These are phyloP conservation scores for Dysphania ambrosioides DNA, from an alignment of 148 eudicot species.

Conservation along the genomic window DNA sequence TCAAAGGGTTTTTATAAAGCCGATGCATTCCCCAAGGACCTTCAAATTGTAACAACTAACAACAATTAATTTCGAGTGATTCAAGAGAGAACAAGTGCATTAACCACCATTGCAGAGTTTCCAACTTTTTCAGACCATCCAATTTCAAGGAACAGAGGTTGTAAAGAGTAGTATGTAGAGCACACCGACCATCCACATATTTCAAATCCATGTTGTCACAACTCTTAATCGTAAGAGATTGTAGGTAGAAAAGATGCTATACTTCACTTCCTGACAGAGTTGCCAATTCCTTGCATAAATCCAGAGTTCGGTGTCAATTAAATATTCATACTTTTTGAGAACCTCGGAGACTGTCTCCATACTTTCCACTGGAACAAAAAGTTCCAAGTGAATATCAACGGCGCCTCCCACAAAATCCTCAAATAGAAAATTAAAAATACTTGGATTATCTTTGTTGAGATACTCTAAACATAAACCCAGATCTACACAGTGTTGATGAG, in stretches of 20 bases:
- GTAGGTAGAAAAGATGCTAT: background rate
- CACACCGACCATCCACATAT: background rate
- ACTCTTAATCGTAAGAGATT: background rate
- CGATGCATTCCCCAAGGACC: constrained; percentile 7
- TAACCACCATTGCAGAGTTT: constrained; percentile 5
- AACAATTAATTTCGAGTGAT: background rate
- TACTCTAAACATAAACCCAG: background rate
- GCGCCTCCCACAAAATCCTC: background rate
- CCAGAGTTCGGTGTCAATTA: background rate
- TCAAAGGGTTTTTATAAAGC: too few relatives aligned
- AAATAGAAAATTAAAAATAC: background rate
- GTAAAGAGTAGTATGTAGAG: background rate
- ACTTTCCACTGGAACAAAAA: background rate
- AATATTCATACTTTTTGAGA: background rate
- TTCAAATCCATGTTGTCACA: background rate
- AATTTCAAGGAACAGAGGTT: constrained; percentile 14
- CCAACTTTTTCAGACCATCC: background rate
- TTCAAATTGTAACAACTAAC: background rate
- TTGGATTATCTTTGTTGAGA: background rate
- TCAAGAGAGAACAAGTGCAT: background rate
- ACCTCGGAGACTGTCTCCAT: background rate
- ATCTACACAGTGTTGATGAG: background rate
- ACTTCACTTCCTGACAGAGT: background rate
- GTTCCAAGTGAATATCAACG: background rate
- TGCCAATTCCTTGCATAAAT: background rate